These are phyloP conservation scores for Ensete glaucum DNA, from an alignment of 176 grass and related monocot genomes.

Conservation along the genomic window DNA sequence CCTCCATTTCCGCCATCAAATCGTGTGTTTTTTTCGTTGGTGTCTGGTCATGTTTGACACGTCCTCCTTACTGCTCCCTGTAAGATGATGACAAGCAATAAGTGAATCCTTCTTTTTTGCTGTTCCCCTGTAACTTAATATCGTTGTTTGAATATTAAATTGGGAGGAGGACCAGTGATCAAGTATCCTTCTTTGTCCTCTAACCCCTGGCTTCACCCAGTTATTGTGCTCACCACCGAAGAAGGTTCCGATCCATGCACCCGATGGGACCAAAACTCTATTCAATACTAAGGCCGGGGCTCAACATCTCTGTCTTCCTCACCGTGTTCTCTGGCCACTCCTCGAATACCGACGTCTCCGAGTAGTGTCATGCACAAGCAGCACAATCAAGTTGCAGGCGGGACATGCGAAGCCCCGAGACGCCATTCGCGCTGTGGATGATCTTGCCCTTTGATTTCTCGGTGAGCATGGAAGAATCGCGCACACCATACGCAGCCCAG, in stretches of 20 bases:
- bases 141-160: too few relatives aligned
- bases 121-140: too few relatives aligned
- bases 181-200: slow-evolving; percentile 12
- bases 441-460: slow-evolving; percentile 8
- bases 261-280: slow-evolving; percentile 7
- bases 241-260: slow-evolving; percentile 10
- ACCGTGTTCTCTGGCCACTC: slow-evolving; percentile 11
- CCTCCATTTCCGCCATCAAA: too few relatives aligned
- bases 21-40: too few relatives aligned
- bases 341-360: slow-evolving; percentile 15
- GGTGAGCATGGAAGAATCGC: not conserved
- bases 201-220: slow-evolving; percentile 11
- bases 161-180: too few relatives aligned
- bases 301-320: slow-evolving; percentile 7
- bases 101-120: too few relatives aligned
- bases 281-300: slow-evolving; percentile 10
- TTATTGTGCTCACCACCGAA: not conserved
- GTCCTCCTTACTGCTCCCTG: too few relatives aligned
- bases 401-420: slow-evolving; percentile 3
- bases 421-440: slow-evolving; percentile 3
- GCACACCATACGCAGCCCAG: slow-evolving; percentile 7
- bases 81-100: too few relatives aligned
- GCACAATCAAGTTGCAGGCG: slow-evolving; percentile 8
- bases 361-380: slow-evolving; percentile 7
- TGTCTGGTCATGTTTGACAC: too few relatives aligned